Percentiles rank a stretch among this genome's conserved stretches.
Conservation (phyloP, 2,329 filamentous ascomycete species). For the Neofusicoccum sp. region DNA sequence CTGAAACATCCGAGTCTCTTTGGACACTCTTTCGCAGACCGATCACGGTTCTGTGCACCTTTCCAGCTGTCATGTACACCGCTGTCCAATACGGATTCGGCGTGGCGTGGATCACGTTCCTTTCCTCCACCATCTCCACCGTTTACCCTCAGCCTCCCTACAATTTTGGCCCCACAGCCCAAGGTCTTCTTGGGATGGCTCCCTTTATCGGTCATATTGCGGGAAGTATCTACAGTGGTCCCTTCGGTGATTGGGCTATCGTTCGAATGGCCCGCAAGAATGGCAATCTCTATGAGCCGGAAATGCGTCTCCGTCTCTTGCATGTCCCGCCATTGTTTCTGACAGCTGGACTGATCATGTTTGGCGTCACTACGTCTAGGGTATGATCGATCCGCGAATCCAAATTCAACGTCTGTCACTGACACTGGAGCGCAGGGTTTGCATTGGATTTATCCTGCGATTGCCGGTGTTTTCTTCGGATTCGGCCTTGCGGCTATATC, state of each 20-base stretch:
- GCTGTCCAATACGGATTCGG: background rate
- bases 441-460: slow-evolving; percentile 24
- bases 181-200: slow-evolving; percentile 44
- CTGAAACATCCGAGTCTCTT: background rate
- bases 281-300: slow-evolving; percentile 27
- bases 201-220: slow-evolving; percentile 33
- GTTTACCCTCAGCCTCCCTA: slow-evolving; percentile 34
- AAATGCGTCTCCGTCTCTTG: slow-evolving; percentile 23
- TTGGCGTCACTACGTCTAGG: slow-evolving; percentile 23
- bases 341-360: background rate
- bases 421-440: background rate
- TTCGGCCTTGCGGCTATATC: slow-evolving; percentile 41
- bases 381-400: background rate
- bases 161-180: slow-evolving; percentile 44
- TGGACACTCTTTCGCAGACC: too few relatives aligned
- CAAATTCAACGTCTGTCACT: too few relatives aligned
- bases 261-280: slow-evolving; percentile 25
- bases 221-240: slow-evolving; percentile 42
- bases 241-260: slow-evolving; percentile 26
- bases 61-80: background rate
- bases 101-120: background rate
- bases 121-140: background rate
- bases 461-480: slow-evolving; percentile 30
- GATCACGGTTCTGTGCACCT: background rate
- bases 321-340: background rate